Conservation (phyloP, 139 green algal species). For the Chlorella sp. region DNA sequence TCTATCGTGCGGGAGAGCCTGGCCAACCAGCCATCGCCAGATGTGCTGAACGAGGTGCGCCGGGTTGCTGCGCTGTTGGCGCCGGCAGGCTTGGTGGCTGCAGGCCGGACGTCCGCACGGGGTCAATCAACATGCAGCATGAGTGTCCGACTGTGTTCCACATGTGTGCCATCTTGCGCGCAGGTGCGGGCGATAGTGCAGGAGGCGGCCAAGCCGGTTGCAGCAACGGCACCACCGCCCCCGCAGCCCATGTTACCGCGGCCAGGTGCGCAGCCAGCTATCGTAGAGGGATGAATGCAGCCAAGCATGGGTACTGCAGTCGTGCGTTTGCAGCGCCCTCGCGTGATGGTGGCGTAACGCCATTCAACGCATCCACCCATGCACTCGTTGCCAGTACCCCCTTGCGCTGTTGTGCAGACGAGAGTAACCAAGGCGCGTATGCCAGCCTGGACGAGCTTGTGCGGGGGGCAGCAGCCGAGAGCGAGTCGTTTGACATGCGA, state of each 20-base stretch:
- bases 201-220: background rate
- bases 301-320: no score
- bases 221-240: background rate
- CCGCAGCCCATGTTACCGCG: background rate
- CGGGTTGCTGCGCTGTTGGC: no score
- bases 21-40: conserved; percentile 18
- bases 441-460: background rate
- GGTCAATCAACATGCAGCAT: no score
- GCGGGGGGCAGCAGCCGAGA: background rate
- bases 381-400: no score
- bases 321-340: no score
- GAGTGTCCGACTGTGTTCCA: no score
- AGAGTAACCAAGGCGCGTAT: background rate
- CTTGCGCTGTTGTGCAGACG: background rate
- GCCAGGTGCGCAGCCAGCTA: background rate
- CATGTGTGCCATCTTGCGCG: background rate
- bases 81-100: no score
- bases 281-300: no score
- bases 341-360: no score
- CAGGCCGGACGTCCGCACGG: no score
- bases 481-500: background rate
- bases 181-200: conserved; percentile 14
- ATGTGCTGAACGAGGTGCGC: conserved; percentile 12
- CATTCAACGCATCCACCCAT: no score
- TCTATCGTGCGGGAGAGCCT: conserved; percentile 25